A percentile compares a stretch with the other conserved stretches of the same genome.
These are phyloP conservation scores for Coemansia sp. DNA, from an alignment of 371 early-diverging fungal species.

Conservation along the genomic window DNA sequence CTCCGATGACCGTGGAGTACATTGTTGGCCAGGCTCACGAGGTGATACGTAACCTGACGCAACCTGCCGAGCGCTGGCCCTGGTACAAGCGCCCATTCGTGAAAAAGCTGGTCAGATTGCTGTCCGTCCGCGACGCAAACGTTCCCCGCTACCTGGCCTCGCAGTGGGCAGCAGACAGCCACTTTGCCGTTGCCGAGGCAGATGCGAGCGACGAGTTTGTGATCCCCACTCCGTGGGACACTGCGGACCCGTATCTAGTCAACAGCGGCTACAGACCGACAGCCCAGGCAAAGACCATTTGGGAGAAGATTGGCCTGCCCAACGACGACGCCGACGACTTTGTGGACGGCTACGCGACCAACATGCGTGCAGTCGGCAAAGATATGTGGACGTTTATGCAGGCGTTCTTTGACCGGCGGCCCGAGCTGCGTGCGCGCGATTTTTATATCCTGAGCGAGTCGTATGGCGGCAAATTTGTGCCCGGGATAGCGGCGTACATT, in stretches of 20 bases:
- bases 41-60: conserved; percentile 45
- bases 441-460: conserved; percentile 63
- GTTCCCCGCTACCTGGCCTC: conserved; percentile 1
- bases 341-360: conserved; percentile 46
- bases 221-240: conserved; percentile 21
- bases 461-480: conserved; percentile 76
- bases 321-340: conserved; percentile 34
- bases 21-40: conserved; percentile 24
- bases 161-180: not conserved
- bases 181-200: not conserved
- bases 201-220: conserved; percentile 2
- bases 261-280: conserved; percentile 52
- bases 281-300: conserved; percentile 5
- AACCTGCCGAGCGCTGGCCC: conserved; percentile 49
- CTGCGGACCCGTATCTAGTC: conserved; percentile 57
- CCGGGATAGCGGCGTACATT: conserved; percentile 71
- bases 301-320: conserved; percentile 39
- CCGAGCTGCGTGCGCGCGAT: conserved; percentile 54
- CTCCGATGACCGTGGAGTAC: conserved; percentile 27
- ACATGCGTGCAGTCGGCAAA: conserved; percentile 44
- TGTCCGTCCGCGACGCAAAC: conserved; percentile 51
- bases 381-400: conserved; percentile 60
- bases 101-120: conserved; percentile 53
- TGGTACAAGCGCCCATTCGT: conserved; percentile 53
- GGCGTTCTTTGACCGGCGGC: conserved; percentile 63